phyloP scores from a whole-genome alignment of 306 rosid genomes.

The Ziziphus jujuba region DNA sequence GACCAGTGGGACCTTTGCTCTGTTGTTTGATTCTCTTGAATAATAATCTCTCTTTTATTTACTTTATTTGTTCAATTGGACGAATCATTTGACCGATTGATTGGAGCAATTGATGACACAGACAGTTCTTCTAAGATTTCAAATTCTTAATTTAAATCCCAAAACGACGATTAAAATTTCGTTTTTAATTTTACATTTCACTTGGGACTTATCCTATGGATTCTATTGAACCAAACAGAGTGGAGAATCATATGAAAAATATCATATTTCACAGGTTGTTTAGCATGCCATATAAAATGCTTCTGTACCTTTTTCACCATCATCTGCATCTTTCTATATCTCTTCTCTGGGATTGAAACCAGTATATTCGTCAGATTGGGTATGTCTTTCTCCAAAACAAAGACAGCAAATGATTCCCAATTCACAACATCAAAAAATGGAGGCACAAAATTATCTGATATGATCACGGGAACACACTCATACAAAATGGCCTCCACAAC shows the following conservation, averaged over 20 bases:
- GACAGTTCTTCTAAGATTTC: neutral
- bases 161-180: too few species aligned
- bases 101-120: neutral
- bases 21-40: too few species aligned
- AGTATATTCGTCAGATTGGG: slow-evolving; percentile 74
- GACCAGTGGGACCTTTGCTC: too few species aligned
- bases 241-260: slow-evolving; percentile 91
- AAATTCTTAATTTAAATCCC: too few species aligned
- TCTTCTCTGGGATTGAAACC: slow-evolving; percentile 64
- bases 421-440: slow-evolving; percentile 77
- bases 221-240: slow-evolving; percentile 80
- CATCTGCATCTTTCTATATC: slow-evolving; percentile 68
- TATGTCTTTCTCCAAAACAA: slow-evolving; percentile 70
- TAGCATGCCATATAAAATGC: slow-evolving; percentile 87
- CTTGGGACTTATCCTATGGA: slow-evolving; percentile 34
- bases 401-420: slow-evolving; percentile 92
- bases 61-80: too few species aligned
- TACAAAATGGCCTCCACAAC: slow-evolving; percentile 80
- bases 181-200: too few species aligned
- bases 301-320: slow-evolving; percentile 74
- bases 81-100: neutral
- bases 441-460: slow-evolving; percentile 92
- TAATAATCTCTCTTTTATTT: too few species aligned
- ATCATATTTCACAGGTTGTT: slow-evolving; percentile 75
- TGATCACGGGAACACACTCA: slow-evolving; percentile 85